Evolutionary conservation across 257 asterid genomes (phyloP).

Genomic region (Solanum commersonii): DNA sequence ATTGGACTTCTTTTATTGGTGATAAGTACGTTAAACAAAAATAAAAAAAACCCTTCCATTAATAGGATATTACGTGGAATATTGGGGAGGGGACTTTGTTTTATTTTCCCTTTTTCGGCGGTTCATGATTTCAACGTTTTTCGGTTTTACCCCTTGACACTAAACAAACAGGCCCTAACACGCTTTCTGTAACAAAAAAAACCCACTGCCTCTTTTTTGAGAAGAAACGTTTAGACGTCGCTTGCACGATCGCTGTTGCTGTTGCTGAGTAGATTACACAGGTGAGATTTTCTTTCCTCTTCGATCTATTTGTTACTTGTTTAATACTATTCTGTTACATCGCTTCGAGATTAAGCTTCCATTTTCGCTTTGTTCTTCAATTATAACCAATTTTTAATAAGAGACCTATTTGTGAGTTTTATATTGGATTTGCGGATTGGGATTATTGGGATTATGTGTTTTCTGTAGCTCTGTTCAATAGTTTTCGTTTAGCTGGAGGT

Average conservation of each 20-base stretch:
- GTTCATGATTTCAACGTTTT: background rate
- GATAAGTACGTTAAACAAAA: background rate
- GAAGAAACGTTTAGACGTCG: constrained; percentile 20
- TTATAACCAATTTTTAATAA: constrained; percentile 7
- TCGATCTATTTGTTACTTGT: background rate
- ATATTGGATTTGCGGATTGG: background rate
- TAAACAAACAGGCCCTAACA: background rate
- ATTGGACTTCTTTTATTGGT: background rate
- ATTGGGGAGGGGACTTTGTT: background rate
- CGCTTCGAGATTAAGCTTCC: constrained; percentile 30
- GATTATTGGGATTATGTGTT: background rate
- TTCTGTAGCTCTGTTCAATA: background rate
- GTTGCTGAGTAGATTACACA: background rate
- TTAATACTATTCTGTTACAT: constrained; percentile 6
- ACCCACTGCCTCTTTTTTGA: constrained; percentile 14
- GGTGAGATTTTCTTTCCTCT: constrained; percentile 3
- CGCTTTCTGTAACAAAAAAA: constrained; percentile 7
- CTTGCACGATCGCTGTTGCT: constrained; percentile 45
- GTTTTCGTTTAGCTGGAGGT: background rate
- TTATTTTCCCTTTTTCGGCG: background rate
- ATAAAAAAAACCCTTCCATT: background rate
- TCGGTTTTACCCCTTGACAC: background rate
- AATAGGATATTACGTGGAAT: background rate
- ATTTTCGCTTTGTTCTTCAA: background rate
- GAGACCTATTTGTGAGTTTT: background rate